phyloP scores from a whole-genome alignment of 352 stramenopile genomes.

The Globisporangium heterothallicum region DNA sequence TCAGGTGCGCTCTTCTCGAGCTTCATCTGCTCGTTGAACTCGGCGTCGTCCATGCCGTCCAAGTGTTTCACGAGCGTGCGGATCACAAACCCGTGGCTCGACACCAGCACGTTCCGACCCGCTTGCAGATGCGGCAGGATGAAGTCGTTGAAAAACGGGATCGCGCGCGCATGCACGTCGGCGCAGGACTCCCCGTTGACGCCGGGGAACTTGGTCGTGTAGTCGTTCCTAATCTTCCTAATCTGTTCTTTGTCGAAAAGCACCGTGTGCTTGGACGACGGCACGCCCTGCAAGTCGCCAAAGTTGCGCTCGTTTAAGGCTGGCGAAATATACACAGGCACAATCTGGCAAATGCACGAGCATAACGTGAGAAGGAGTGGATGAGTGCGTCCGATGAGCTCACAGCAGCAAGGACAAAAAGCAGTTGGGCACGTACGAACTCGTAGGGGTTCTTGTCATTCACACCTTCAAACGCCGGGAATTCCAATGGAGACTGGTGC shows the following conservation, averaged over 20 bases:
- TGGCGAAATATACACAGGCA: slow-evolving; percentile 73
- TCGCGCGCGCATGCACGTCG: slow-evolving; percentile 69
- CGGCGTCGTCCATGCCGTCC: slow-evolving; percentile 67
- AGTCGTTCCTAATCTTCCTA: slow-evolving; percentile 78
- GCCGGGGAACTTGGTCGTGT: slow-evolving; percentile 70
- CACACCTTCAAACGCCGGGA: slow-evolving; percentile 59
- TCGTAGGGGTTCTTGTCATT: slow-evolving; percentile 75
- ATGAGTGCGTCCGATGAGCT: too few relatives aligned
- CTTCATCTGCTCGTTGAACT: slow-evolving; percentile 81
- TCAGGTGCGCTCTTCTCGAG: slow-evolving; percentile 76
- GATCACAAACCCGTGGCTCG: slow-evolving; percentile 80
- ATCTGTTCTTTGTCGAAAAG: slow-evolving; percentile 73
- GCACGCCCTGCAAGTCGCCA: slow-evolving; percentile 73
- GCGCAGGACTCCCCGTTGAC: slow-evolving; percentile 77
- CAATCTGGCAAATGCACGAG: slow-evolving; percentile 33
- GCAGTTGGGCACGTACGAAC: slow-evolving; percentile 58
- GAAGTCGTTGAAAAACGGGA: slow-evolving; percentile 76
- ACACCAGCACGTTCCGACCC: slow-evolving; percentile 74
- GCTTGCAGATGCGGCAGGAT: slow-evolving; percentile 67
- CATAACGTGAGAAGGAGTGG: slow-evolving; percentile 5
- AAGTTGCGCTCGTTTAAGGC: slow-evolving; percentile 84
- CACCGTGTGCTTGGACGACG: slow-evolving; percentile 64
- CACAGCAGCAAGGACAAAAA: neutral
- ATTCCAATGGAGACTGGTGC: slow-evolving; percentile 65
- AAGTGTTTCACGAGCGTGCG: slow-evolving; percentile 82